Percentiles rank a stretch among this genome's conserved stretches.
These are phyloP conservation scores for Mallotus nudiflorus DNA, from an alignment of 345 rosid genomes.

Conservation along the genomic window DNA sequence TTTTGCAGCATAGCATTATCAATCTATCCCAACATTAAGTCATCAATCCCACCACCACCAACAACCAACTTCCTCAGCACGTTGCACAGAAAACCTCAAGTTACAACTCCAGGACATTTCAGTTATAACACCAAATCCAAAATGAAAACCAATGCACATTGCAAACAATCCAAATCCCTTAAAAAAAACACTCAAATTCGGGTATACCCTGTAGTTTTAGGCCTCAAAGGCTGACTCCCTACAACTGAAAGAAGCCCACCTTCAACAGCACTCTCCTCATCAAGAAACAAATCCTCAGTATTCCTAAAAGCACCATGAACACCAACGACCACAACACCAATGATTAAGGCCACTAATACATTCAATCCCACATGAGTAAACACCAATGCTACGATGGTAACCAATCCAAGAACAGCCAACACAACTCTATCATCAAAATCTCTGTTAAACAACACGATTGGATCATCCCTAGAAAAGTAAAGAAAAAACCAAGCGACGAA, in stretches of 20 bases:
- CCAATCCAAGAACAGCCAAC: conserved; percentile 47
- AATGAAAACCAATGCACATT: not conserved
- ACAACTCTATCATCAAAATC: conserved; percentile 61
- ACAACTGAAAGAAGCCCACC: conserved; percentile 65
- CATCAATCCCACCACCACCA: not conserved
- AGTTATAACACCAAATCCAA: not conserved
- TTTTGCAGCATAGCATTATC: not conserved
- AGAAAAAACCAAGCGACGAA: conserved; percentile 75
- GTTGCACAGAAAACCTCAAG: not conserved
- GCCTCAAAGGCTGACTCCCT: conserved; percentile 47
- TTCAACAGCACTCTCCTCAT: conserved; percentile 56
- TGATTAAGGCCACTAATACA: conserved; percentile 60
- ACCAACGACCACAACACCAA: conserved; percentile 58
- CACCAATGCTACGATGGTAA: conserved; percentile 66
- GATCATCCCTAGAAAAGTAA: conserved; percentile 68
- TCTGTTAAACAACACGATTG: conserved; percentile 48
- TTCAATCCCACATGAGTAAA: conserved; percentile 72
- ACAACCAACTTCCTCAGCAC: not conserved
- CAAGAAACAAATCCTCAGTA: conserved; percentile 73
- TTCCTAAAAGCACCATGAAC: conserved; percentile 62
- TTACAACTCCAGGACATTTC: not conserved
- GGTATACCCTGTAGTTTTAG: conserved; percentile 48
- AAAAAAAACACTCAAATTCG: conserved; percentile 42
- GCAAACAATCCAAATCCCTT: not conserved
- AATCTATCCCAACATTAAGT: not conserved